Evolutionary conservation across 495 filamentous ascomycete species (phyloP).

Genomic region (Xylaria castorea): DNA sequence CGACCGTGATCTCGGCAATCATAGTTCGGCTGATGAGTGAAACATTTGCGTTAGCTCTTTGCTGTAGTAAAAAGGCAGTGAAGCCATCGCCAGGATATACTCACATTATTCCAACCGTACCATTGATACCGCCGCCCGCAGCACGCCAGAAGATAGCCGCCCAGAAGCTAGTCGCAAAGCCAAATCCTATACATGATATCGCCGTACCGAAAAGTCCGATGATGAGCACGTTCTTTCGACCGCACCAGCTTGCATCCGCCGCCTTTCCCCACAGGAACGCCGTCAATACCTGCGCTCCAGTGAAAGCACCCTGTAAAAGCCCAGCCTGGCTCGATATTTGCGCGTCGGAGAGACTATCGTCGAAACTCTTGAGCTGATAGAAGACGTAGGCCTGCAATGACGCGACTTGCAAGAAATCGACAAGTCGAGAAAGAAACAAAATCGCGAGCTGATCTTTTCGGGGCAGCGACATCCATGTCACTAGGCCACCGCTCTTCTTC

Average conservation of each 20-base stretch:
- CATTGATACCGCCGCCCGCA: constrained; percentile 72
- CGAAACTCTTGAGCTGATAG: constrained; percentile 69
- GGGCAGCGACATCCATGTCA: constrained; percentile 48
- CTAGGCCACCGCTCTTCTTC: constrained; percentile 12
- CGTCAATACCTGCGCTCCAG: constrained; percentile 76
- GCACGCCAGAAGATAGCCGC: constrained; percentile 69
- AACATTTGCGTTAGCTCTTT: not conserved
- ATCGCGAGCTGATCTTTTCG: constrained; percentile 55
- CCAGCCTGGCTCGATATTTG: constrained; percentile 72
- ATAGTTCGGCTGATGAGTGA: constrained; percentile 58
- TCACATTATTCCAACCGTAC: constrained; percentile 71
- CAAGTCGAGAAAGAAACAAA: constrained; percentile 55
- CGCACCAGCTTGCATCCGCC: constrained; percentile 68
- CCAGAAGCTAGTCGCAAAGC: constrained; percentile 67
- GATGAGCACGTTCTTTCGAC: constrained; percentile 70
- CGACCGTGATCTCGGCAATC: constrained; percentile 73
- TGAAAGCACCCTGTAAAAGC: constrained; percentile 72
- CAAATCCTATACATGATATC: constrained; percentile 71
- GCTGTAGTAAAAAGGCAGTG: not conserved
- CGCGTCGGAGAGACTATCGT: constrained; percentile 63
- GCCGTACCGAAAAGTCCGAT: constrained; percentile 70
- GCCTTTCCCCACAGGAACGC: constrained; percentile 76
- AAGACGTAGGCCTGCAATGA: constrained; percentile 67
- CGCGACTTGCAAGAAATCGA: constrained; percentile 57
- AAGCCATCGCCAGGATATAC: not conserved